Conservation (phyloP, 164 flowering plant genomes). For the Aristolochia californica region DNA sequence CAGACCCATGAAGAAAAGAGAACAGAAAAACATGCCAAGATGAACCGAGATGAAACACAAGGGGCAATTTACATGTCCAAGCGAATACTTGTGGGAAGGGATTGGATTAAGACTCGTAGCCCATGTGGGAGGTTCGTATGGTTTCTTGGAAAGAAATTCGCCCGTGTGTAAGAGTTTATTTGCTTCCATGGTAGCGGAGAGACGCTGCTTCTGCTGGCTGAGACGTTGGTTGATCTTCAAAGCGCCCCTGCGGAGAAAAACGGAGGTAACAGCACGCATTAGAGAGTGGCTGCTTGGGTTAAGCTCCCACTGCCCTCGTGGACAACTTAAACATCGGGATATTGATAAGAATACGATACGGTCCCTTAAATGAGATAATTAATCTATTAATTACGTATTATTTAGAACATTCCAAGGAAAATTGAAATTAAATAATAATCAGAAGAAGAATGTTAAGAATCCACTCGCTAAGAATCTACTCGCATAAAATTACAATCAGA, state of each 20-base stretch:
- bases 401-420: too few species aligned
- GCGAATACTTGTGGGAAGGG: conserved; percentile 60
- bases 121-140: conserved; percentile 75
- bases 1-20: not conserved
- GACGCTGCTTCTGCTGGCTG: not conserved
- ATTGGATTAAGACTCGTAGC: conserved; percentile 64
- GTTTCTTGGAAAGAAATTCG: conserved; percentile 40
- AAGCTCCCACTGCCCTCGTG: too few species aligned
- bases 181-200: conserved; percentile 1
- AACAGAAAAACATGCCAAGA: not conserved
- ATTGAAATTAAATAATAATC: too few species aligned
- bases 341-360: too few species aligned
- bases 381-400: too few species aligned
- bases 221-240: too few species aligned
- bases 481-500: too few species aligned
- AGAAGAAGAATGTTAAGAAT: too few species aligned
- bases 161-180: not conserved
- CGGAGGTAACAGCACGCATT: not conserved
- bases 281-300: too few species aligned
- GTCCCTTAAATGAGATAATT: too few species aligned
- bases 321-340: too few species aligned
- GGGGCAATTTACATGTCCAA: conserved; percentile 46
- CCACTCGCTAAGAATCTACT: too few species aligned
- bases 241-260: not conserved
- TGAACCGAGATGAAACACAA: not conserved